These are phyloP conservation scores for Parmelia sp. DNA, from an alignment of 495 filamentous ascomycete species.

Conservation along the genomic window DNA sequence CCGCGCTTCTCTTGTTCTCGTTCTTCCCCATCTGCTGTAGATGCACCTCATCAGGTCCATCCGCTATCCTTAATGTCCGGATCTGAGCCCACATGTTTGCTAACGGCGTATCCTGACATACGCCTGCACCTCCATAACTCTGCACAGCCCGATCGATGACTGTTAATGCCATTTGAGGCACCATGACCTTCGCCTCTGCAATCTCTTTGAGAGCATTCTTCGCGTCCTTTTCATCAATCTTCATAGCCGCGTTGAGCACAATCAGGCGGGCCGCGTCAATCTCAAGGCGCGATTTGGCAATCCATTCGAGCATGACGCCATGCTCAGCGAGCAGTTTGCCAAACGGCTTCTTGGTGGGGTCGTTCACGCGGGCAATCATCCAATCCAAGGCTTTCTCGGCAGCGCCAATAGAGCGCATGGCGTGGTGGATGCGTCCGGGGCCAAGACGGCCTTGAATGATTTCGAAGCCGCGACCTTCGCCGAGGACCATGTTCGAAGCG, in stretches of 20 bases:
- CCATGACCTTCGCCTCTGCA: conserved; percentile 79
- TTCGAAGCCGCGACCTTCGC: conserved; percentile 89
- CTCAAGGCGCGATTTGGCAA: conserved; percentile 81
- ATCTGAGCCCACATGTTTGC: conserved; percentile 81
- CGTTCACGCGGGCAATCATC: conserved; percentile 85
- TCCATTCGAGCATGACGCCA: conserved; percentile 90
- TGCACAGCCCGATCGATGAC: conserved; percentile 88
- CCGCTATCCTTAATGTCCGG: conserved; percentile 75
- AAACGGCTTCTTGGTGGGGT: conserved; percentile 78
- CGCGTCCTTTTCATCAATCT: conserved; percentile 76
- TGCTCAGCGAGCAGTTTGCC: conserved; percentile 73
- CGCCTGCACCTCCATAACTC: conserved; percentile 75
- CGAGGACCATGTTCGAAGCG: conserved; percentile 69
- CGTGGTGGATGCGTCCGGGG: conserved; percentile 89
- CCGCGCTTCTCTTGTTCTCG: conserved; percentile 67
- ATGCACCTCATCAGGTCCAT: conserved; percentile 92
- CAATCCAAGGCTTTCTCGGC: conserved; percentile 80
- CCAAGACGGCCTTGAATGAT: conserved; percentile 92
- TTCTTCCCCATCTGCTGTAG: conserved; percentile 81
- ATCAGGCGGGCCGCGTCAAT: conserved; percentile 82
- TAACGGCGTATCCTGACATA: conserved; percentile 85
- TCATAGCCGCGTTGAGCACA: conserved; percentile 83
- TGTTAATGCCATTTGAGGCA: conserved; percentile 65
- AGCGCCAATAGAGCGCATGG: conserved; percentile 84
- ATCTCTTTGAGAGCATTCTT: conserved; percentile 80